Evolutionary conservation across 2,329 filamentous ascomycete species (phyloP), one percentile per base, ranked within the genome.

Genomic region (Pezicula radicicola): DNA sequence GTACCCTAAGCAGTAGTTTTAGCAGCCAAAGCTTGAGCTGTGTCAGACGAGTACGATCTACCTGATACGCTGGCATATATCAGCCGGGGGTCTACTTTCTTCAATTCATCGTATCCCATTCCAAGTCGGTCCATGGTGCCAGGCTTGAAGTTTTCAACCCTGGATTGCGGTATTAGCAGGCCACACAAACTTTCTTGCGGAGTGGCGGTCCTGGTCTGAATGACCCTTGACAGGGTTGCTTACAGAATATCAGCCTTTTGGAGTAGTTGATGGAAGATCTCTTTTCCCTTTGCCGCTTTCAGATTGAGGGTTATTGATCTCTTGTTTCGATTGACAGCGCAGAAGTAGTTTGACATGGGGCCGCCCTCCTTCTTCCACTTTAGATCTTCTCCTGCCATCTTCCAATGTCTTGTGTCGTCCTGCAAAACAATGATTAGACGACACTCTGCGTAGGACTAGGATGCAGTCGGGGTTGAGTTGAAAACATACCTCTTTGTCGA

Each of bases 301-400:
- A 70, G 21, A 43, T 70, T 58, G 10, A 70, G 16, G 0, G 66
- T 61, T 10, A 76, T 61, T 8, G 70, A 74, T 8, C 67, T 61
- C 54, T 76, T 76, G 53, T 76, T 76, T 10, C 73, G 67, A 40
- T 76, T 76, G 21, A 75, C 64, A 2, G 70, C 65, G 5, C 67
- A 66, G 58, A 75, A 76, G 55, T 75, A 76, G 40, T 67, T 64
- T 1, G 72, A 74, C 41, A 70, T 73, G 9, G 68, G 62, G 18
- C 60, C 35, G 13, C 53, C 39, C 46, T 53, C 65, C 60, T 65
- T 66, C 4, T 60, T 56, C 53, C 59, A 59, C 4, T 67, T 56
- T 30, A 55, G 45, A 5, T 58, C 55, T 54, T 70, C 67, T 6
- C 56, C 65, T 27, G 55, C 50, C 5, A 61, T 60, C 48, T 59